A percentile compares a stretch with the other conserved stretches of the same genome.
Evolutionary conservation across 169 alveolate genomes (phyloP).

Genomic region (Plasmodium yoelii): DNA sequence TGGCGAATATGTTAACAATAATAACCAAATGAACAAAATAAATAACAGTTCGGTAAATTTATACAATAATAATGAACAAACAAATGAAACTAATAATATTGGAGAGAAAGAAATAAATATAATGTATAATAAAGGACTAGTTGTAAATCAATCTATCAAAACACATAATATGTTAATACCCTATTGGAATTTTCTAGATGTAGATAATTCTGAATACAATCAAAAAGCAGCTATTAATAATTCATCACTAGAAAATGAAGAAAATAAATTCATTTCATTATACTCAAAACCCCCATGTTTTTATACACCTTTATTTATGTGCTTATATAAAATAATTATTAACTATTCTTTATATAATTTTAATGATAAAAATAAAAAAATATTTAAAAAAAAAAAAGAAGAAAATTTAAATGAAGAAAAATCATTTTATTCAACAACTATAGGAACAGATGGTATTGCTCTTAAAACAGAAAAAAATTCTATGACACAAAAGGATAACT

Average conservation of each 20-base stretch:
- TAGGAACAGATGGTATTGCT: neutral
- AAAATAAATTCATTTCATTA: conserved; percentile 50
- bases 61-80: neutral
- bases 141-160: conserved; percentile 42
- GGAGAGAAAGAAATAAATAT: conserved; percentile 29
- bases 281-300: conserved; percentile 76
- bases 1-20: neutral
- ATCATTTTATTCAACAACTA: neutral
- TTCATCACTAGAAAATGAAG: conserved; percentile 50
- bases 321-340: conserved; percentile 61
- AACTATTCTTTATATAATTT: conserved; percentile 69
- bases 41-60: neutral
- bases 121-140: conserved; percentile 71
- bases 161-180: conserved; percentile 49
- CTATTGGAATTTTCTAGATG: conserved; percentile 71
- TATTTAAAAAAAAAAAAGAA: conserved; percentile 43
- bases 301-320: conserved; percentile 75
- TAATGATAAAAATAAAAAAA: conserved; percentile 65
- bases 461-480: conserved; percentile 12
- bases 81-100: too few species aligned
- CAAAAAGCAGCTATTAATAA: conserved; percentile 36
- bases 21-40: neutral
- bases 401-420: conserved; percentile 52
- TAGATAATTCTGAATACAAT: conserved; percentile 31
- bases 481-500: neutral